These are phyloP conservation scores for Dioscorea dumetorum DNA, from an alignment of 106 monocot genomes.

Conservation along the genomic window DNA sequence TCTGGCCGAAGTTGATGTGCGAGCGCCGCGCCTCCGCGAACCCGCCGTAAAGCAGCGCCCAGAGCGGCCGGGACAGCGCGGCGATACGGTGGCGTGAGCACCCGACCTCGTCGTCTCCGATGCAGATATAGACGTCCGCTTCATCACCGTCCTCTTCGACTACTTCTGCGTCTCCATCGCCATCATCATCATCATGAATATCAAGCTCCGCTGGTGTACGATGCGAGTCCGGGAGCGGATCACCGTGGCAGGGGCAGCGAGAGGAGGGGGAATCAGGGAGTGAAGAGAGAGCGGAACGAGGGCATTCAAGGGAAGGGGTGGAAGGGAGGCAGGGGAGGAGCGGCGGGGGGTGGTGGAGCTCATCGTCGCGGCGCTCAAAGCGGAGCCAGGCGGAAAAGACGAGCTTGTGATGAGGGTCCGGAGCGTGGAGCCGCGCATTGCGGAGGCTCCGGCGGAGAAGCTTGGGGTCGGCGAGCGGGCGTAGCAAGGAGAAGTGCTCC, in stretches of 20 bases:
- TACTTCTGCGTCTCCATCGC: too few relatives aligned
- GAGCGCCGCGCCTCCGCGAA: constrained; percentile 74
- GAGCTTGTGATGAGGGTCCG: constrained; percentile 66
- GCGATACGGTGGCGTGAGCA: constrained; percentile 63
- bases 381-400: constrained; percentile 92
- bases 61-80: constrained; percentile 64
- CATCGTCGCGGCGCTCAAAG: constrained; percentile 84
- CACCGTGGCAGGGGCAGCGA: constrained; percentile 55
- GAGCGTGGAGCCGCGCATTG: constrained; percentile 68
- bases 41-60: constrained; percentile 66
- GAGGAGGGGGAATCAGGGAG: constrained; percentile 20
- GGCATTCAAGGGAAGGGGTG: constrained; percentile 73
- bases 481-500: constrained; percentile 52
- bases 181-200: constrained; percentile 4
- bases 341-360: constrained; percentile 32
- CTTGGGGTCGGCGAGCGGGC: constrained; percentile 45
- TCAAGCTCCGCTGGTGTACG: neutral
- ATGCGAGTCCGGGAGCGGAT: neutral
- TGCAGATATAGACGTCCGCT: constrained; percentile 67
- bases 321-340: constrained; percentile 24
- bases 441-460: constrained; percentile 62
- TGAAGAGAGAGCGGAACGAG: constrained; percentile 45
- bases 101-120: constrained; percentile 73
- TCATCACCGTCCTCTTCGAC: constrained; percentile 11
- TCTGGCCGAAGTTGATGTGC: constrained; percentile 71